Evolutionary conservation across 306 rosid species (phyloP).

Genomic region (Biancaea sappan): DNA sequence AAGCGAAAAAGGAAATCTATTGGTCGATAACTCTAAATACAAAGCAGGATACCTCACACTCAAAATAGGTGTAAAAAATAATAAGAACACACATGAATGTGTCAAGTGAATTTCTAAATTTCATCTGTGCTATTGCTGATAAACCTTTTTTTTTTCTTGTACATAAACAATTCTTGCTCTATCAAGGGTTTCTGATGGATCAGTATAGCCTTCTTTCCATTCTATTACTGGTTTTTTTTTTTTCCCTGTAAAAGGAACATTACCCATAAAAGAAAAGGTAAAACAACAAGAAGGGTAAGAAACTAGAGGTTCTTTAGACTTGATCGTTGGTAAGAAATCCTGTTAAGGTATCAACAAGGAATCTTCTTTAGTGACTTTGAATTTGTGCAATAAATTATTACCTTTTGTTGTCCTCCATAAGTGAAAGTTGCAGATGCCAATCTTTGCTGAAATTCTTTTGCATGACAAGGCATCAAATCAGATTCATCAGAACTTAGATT

Average conservation of each 20-base stretch:
- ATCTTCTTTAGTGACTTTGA: slow-evolving; percentile 11
- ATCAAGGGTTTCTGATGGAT: slow-evolving; percentile 10
- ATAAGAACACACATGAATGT: too few species aligned
- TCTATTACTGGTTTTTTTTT: background rate
- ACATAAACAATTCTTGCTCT: background rate
- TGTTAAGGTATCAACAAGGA: slow-evolving; percentile 20
- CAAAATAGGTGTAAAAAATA: background rate
- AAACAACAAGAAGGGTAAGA: background rate
- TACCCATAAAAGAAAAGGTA: too few species aligned
- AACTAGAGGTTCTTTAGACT: background rate
- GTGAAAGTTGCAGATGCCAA: slow-evolving; percentile 19
- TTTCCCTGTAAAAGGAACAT: too few species aligned
- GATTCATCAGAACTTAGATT: background rate
- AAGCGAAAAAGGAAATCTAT: too few species aligned
- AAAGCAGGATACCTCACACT: too few species aligned
- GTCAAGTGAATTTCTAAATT: too few species aligned
- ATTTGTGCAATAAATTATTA: slow-evolving; percentile 24
- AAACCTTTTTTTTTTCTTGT: background rate
- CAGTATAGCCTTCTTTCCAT: background rate
- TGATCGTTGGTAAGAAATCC: background rate
- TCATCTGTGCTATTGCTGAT: background rate
- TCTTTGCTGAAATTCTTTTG: slow-evolving; percentile 15
- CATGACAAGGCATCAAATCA: slow-evolving; percentile 16
- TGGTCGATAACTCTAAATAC: too few species aligned
- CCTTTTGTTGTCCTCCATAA: slow-evolving; percentile 28